phyloP scores from a whole-genome alignment of 2,329 filamentous ascomycete genomes.

The Plenodomus biglobosus region DNA sequence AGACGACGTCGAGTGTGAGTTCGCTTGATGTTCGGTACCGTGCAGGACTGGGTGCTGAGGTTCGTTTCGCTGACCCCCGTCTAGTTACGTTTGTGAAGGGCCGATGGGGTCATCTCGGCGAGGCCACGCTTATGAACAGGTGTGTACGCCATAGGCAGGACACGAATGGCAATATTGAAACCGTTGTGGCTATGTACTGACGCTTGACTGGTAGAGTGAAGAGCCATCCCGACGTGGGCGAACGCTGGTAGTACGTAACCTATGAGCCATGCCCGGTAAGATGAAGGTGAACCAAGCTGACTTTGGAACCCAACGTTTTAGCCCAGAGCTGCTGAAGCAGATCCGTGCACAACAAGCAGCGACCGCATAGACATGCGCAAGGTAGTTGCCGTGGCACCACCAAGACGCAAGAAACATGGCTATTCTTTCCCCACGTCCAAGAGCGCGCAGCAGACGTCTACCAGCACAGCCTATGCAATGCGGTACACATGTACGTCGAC shows the following conservation, averaged over 20 bases:
- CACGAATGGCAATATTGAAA: neutral
- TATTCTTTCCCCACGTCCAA: neutral
- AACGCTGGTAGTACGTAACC: conserved; percentile 60
- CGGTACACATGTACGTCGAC: neutral
- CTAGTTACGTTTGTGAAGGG: conserved; percentile 71
- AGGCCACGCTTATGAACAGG: conserved; percentile 78
- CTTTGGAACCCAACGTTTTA: neutral
- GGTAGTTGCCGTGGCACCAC: neutral
- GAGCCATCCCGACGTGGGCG: conserved; percentile 83
- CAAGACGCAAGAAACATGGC: neutral
- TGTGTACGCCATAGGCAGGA: neutral
- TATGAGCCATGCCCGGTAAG: neutral
- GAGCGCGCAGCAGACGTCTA: neutral
- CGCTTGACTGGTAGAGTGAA: conserved; percentile 61
- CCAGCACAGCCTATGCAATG: neutral
- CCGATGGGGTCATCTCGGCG: conserved; percentile 67
- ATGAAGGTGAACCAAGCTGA: neutral
- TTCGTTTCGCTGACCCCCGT: neutral
- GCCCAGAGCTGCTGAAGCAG: conserved; percentile 47
- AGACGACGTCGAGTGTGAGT: conserved; percentile 68
- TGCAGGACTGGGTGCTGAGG: neutral
- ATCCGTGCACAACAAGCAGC: conserved; percentile 47
- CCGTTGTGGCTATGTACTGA: neutral
- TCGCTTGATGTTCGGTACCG: neutral
- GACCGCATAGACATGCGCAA: neutral